Evolutionary conservation across 2,329 filamentous ascomycete species (phyloP).

Genomic region (Venturia carpophila): DNA sequence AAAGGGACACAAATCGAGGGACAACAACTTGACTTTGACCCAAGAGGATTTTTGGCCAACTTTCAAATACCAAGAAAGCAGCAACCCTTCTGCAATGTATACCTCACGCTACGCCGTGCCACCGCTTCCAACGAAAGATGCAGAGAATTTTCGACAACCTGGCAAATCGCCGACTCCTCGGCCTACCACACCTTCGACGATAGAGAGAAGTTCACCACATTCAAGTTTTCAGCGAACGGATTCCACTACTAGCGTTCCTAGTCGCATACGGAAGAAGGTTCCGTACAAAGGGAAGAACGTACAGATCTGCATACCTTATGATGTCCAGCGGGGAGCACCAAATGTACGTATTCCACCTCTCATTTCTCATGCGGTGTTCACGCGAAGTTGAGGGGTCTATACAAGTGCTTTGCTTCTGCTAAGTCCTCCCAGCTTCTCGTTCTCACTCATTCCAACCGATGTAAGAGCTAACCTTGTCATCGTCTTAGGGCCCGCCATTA

Average conservation of each 20-base stretch:
- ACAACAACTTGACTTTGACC: slow-evolving; percentile 41
- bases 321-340: background rate
- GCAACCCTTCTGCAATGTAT: slow-evolving; percentile 34
- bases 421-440: too few relatives aligned
- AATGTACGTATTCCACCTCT: background rate
- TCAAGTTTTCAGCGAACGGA: slow-evolving; percentile 12
- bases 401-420: background rate
- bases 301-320: slow-evolving; percentile 10
- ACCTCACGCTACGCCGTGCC: slow-evolving; percentile 34
- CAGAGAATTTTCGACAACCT: background rate
- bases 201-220: slow-evolving; percentile 5
- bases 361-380: background rate
- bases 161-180: slow-evolving; percentile 4
- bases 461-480: background rate
- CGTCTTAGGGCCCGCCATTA: background rate
- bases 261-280: slow-evolving; percentile 11
- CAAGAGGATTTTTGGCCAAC: slow-evolving; percentile 44
- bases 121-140: background rate
- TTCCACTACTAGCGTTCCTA: slow-evolving; percentile 3
- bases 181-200: slow-evolving; percentile 1
- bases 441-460: background rate
- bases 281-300: slow-evolving; percentile 15
- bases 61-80: slow-evolving; percentile 32
- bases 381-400: background rate
- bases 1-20: slow-evolving; percentile 33